Conservation (phyloP, 2,329 filamentous ascomycete species). For the Beauveria caledonica region DNA sequence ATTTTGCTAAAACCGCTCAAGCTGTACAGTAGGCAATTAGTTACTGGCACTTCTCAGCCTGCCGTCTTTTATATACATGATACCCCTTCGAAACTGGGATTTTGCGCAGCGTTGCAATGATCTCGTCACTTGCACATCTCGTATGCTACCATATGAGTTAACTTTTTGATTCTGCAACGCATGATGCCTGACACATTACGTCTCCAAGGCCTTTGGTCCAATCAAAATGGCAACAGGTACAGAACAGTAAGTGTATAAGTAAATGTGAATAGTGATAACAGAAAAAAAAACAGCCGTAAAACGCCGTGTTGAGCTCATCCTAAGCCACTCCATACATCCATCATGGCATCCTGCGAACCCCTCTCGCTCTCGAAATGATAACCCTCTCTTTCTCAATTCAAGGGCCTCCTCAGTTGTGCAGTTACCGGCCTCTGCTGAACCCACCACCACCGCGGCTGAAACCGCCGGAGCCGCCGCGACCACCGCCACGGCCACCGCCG, state of each 20-base stretch:
- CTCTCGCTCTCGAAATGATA: not conserved
- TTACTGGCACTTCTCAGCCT: not conserved
- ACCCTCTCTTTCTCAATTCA: not conserved
- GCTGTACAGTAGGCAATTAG: not conserved
- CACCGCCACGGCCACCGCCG: conserved; percentile 11
- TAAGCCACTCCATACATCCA: conserved; percentile 1
- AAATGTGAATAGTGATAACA: conserved; percentile 12
- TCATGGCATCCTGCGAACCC: conserved; percentile 1
- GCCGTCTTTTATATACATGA: conserved; percentile 1
- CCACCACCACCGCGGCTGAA: conserved; percentile 22
- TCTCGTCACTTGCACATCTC: not conserved
- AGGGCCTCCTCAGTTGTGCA: conserved; percentile 11
- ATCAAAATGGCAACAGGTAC: not conserved
- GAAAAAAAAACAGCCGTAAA: conserved; percentile 13
- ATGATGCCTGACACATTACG: not conserved
- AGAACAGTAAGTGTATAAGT: not conserved
- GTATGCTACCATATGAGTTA: not conserved
- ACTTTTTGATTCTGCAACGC: not conserved
- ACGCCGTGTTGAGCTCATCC: conserved; percentile 13
- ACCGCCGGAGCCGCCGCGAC: conserved; percentile 10
- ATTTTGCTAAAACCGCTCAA: not conserved
- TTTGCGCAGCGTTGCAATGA: not conserved
- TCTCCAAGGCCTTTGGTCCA: not conserved
- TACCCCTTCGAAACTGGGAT: conserved; percentile 8
- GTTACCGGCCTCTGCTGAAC: conserved; percentile 22